Evolutionary conservation across 805 yeast genomes (phyloP).

Genomic region (Suhomyces emberorum): DNA sequence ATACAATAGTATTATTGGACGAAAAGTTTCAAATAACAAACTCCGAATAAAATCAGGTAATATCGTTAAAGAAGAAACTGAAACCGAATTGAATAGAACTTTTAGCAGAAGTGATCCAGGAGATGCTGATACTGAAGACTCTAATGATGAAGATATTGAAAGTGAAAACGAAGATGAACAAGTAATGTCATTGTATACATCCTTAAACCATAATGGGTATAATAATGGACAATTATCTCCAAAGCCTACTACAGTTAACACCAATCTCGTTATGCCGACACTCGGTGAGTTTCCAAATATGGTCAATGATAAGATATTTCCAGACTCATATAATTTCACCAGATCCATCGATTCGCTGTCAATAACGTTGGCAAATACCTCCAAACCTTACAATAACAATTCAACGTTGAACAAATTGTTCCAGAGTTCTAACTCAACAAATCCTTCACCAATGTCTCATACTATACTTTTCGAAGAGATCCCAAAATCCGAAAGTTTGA

Average conservation of each 20-base stretch:
- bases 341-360: background rate
- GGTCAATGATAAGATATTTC: constrained; percentile 27
- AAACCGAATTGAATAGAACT: background rate
- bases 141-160: constrained; percentile 23
- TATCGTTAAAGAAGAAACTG: constrained; percentile 7
- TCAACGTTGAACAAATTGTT: constrained; percentile 3
- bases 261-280: constrained; percentile 34
- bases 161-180: constrained; percentile 60
- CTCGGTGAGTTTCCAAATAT: constrained; percentile 42
- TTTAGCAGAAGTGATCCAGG: constrained; percentile 1
- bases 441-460: background rate
- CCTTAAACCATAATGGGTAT: constrained; percentile 38
- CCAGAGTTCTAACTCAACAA: constrained; percentile 1
- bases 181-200: constrained; percentile 63
- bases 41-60: constrained; percentile 15
- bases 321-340: constrained; percentile 11
- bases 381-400: background rate
- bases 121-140: constrained; percentile 8
- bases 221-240: constrained; percentile 8
- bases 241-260: constrained; percentile 9
- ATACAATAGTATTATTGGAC: constrained; percentile 19
- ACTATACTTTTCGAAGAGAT: constrained; percentile 22
- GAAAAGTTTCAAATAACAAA: constrained; percentile 13
- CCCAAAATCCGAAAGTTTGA: constrained; percentile 25
- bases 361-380: background rate